Conservation (phyloP, 169 alveolate genomes). For the Eimeria maxima region DNA sequence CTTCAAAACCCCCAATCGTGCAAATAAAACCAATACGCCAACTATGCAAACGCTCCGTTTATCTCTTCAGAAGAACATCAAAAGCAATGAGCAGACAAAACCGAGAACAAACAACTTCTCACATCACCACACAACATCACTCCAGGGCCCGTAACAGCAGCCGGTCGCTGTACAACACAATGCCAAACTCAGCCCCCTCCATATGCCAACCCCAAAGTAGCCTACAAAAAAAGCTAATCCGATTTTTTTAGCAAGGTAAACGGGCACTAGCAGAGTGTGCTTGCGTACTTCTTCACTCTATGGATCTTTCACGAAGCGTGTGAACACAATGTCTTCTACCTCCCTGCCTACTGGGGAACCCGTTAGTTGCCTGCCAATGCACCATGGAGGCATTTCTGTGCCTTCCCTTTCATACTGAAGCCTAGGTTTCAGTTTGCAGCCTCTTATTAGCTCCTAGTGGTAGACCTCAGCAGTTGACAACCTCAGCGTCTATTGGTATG, state of each 20-base stretch:
- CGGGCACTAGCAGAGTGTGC: not conserved
- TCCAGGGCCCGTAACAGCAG: not conserved
- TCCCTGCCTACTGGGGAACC: not conserved
- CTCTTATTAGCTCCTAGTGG: too few species aligned
- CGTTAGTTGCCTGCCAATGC: not conserved
- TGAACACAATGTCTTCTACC: not conserved
- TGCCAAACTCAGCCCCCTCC: not conserved
- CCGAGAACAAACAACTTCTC: conserved; percentile 6
- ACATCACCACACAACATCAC: not conserved
- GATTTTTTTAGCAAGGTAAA: not conserved
- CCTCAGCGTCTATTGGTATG: not conserved
- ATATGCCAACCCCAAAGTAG: not conserved
- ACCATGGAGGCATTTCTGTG: not conserved
- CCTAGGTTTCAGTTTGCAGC: not conserved
- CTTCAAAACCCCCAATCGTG: not conserved
- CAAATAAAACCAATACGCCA: conserved; percentile 31
- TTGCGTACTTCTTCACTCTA: not conserved
- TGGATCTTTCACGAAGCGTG: not conserved
- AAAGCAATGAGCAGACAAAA: not conserved
- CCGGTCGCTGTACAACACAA: not conserved
- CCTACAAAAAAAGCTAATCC: not conserved
- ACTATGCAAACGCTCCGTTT: not conserved
- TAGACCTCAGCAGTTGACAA: not conserved
- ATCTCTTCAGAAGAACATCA: not conserved
- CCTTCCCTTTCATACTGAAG: not conserved